These are phyloP conservation scores for Pseudoperonospora humuli DNA, from an alignment of 352 stramenopile species.

Conservation along the genomic window DNA sequence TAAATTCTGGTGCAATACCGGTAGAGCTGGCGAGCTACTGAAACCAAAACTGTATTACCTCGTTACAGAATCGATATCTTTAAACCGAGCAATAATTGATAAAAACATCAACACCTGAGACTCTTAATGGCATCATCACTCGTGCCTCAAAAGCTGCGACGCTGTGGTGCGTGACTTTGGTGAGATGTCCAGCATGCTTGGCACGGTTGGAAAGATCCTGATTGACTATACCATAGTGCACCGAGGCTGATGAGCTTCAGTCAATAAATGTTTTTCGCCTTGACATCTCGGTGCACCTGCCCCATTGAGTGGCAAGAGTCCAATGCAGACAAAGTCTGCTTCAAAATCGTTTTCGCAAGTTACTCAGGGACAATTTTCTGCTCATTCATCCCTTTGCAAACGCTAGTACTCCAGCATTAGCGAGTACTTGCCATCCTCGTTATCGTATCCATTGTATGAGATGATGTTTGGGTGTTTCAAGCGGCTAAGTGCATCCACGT, in stretches of 20 bases:
- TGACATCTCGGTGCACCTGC: slow-evolving; percentile 87
- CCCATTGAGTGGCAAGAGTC: slow-evolving; percentile 82
- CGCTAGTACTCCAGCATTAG: slow-evolving; percentile 86
- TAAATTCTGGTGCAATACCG: no score
- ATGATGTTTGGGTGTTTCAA: slow-evolving; percentile 82
- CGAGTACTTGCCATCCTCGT: slow-evolving; percentile 65
- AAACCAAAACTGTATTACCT: no score
- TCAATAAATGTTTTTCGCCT: slow-evolving; percentile 81
- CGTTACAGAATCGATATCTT: no score
- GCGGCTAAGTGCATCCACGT: slow-evolving; percentile 56
- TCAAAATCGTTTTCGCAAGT: slow-evolving; percentile 62
- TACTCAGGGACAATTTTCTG: slow-evolving; percentile 56
- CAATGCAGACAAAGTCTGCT: slow-evolving; percentile 65
- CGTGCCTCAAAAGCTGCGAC: slow-evolving; percentile 42
- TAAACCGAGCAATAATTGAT: no score
- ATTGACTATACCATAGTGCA: slow-evolving; percentile 87
- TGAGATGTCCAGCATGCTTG: slow-evolving; percentile 81
- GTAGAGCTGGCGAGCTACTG: no score
- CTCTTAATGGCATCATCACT: slow-evolving; percentile 36
- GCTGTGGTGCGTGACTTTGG: slow-evolving; percentile 56
- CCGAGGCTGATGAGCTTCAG: slow-evolving; percentile 84
- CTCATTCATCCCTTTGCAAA: slow-evolving; percentile 67
- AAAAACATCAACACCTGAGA: no score
- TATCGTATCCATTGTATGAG: slow-evolving; percentile 70
- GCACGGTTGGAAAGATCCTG: slow-evolving; percentile 78